A percentile compares a stretch with the other conserved stretches of the same genome.
These are phyloP conservation scores for Aureobasidium subglaciale DNA, from an alignment of 2,329 filamentous ascomycete species.

Conservation along the genomic window DNA sequence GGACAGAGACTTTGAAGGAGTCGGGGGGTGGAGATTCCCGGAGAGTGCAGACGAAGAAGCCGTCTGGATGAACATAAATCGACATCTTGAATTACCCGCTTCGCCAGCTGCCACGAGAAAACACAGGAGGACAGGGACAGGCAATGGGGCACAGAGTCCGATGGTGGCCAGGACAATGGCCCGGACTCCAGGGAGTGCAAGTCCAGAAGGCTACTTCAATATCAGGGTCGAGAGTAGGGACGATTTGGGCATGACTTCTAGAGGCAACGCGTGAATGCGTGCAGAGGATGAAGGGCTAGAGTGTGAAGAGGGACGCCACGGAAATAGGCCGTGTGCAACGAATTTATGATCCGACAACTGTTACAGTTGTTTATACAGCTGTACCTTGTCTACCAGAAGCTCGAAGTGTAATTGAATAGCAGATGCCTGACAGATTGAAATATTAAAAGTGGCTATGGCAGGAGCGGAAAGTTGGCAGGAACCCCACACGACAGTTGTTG, in stretches of 20 bases:
- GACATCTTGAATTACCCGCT: slow-evolving; percentile 33
- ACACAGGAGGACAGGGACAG: slow-evolving; percentile 19
- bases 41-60: slow-evolving; percentile 36
- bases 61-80: slow-evolving; percentile 38
- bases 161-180: background rate
- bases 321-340: background rate
- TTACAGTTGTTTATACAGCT: background rate
- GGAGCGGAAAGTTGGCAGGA: background rate
- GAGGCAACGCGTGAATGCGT: background rate
- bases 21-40: slow-evolving; percentile 34
- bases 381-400: too few species aligned
- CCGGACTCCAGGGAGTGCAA: slow-evolving; percentile 19
- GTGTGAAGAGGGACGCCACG: background rate
- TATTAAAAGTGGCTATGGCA: background rate
- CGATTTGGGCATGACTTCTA: background rate
- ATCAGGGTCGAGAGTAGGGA: slow-evolving; percentile 15
- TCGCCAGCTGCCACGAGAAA: slow-evolving; percentile 9
- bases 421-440: too few species aligned
- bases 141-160: slow-evolving; percentile 19
- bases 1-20: slow-evolving; percentile 36
- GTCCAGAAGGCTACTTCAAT: slow-evolving; percentile 24
- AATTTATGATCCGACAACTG: background rate
- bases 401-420: too few species aligned
- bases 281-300: background rate
- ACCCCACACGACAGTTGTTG: slow-evolving; percentile 1